These are phyloP conservation scores for Eucalyptus marginata DNA, from an alignment of 345 rosid genomes.

Conservation along the genomic window DNA sequence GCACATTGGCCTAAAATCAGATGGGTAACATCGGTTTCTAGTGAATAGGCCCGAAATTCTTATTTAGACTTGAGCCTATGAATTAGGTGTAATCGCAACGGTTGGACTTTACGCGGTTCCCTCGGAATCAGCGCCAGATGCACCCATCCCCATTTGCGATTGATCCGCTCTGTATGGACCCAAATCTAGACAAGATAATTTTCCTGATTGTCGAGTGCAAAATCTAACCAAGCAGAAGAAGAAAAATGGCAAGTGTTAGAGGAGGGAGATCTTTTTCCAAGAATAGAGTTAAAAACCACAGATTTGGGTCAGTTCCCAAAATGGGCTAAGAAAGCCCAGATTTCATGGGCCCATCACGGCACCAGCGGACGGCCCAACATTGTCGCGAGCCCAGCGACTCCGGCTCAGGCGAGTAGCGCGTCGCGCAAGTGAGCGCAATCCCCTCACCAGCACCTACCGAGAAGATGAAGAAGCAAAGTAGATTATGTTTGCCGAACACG, in stretches of 20 bases:
- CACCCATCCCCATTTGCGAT: neutral
- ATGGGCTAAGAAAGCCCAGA: neutral
- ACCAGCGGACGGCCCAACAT: neutral
- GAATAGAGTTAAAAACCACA: accelerated
- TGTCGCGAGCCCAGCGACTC: too few species aligned
- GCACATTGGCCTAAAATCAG: neutral
- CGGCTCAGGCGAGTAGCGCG: neutral
- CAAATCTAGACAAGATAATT: too few species aligned
- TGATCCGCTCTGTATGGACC: neutral
- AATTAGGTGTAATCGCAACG: neutral
- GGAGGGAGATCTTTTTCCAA: neutral
- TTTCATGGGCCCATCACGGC: neutral
- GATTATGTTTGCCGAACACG: neutral
- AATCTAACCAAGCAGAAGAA: neutral
- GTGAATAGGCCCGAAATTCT: neutral
- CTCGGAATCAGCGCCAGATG: neutral
- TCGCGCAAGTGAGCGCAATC: neutral
- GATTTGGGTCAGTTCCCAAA: neutral
- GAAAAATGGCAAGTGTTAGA: neutral
- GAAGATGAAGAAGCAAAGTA: too few species aligned
- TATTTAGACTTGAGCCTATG: neutral
- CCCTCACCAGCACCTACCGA: neutral
- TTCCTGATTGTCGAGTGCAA: neutral
- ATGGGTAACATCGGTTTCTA: neutral
- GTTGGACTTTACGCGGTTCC: neutral